Evolutionary conservation across 2,329 filamentous ascomycete genomes (phyloP), one percentile per base, ranked within the genome.

Genomic region (Pseudogymnoascus verrucosus): DNA sequence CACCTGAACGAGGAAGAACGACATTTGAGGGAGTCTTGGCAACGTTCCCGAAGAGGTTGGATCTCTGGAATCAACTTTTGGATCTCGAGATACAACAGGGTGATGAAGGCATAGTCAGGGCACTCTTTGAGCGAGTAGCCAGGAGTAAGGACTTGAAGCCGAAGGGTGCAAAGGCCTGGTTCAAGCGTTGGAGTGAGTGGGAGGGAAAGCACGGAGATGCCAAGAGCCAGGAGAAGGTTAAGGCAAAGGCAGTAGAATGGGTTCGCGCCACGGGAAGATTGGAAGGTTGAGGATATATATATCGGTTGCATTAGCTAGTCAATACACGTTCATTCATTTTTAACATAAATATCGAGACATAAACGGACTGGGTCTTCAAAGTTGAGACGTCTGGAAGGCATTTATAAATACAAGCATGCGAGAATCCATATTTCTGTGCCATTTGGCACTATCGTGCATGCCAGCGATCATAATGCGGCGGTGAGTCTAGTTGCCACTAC

Each of bases 51-150:
- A 96, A 96, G 80, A 90, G 91, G 74, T 86, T 91, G 65, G 92
- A 97, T 74, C 80, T 98, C 61, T 98, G 93, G 93, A 95, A 91
- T 75, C 88, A 96, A 76, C 87, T 96, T 68, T 78, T 97, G 1
- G 92, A 96, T 73, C 82, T 97, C 63, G 95, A 99, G 78, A 83
- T 86, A 36, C 79, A 81, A 42, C 84, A 85, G 42, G 78, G 74
- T n/a, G 80, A 82, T 37, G 74, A 75, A 10, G 83, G 87, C 62
- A 81, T 81, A 37, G 84, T 93, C 28, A 82, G 92, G 59, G 86
- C 88, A 65, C 78, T 98, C 59, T 98, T 95, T 73, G 91, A 96
- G 78, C 82, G 93, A 47, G 89, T 93, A 72, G 80, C 84, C 26
- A 85, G 83, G 69, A 82, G 82, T 39, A 87, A 86, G 77, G 82